phyloP scores from a whole-genome alignment of 495 filamentous ascomycete genomes.

The Podospora tetraspora region DNA sequence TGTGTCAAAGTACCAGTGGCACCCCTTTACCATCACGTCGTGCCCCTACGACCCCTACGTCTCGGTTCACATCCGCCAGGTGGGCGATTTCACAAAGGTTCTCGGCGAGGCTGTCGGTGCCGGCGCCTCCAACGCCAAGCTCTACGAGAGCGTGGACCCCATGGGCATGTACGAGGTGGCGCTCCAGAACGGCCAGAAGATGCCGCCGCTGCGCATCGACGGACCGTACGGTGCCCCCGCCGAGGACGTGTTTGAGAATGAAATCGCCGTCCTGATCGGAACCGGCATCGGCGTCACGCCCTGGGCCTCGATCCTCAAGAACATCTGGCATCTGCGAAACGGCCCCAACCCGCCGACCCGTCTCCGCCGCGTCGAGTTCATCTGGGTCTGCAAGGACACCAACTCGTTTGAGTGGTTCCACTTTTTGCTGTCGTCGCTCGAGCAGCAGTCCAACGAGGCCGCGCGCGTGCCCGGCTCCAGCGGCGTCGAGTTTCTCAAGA shows the following conservation, averaged over 20 bases:
- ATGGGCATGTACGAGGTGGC: slow-evolving; percentile 98
- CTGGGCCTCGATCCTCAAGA: slow-evolving; percentile 96
- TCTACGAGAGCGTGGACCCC: slow-evolving; percentile 85
- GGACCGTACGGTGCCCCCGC: slow-evolving; percentile 96
- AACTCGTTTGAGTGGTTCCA: slow-evolving; percentile 99
- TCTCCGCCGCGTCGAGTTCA: slow-evolving; percentile 93
- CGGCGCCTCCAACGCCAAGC: slow-evolving; percentile 72
- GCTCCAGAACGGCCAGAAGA: slow-evolving; percentile 83
- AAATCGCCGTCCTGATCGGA: slow-evolving; percentile 94
- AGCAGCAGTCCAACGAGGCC: slow-evolving; percentile 57
- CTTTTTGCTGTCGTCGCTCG: slow-evolving; percentile 83
- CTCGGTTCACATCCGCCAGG: slow-evolving; percentile 90
- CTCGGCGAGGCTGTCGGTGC: slow-evolving; percentile 92
- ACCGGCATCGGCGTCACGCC: slow-evolving; percentile 98
- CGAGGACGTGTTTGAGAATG: slow-evolving; percentile 96
- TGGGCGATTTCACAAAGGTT: slow-evolving; percentile 87
- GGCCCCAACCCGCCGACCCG: slow-evolving; percentile 79
- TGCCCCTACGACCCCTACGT: slow-evolving; percentile 94
- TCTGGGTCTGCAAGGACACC: slow-evolving; percentile 98
- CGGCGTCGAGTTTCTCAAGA: slow-evolving; percentile 84
- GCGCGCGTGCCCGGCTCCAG: slow-evolving; percentile 49
- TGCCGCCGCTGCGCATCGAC: slow-evolving; percentile 86
- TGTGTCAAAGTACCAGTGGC: slow-evolving; percentile 87
- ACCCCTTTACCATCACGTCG: slow-evolving; percentile 98
- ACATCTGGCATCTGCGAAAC: slow-evolving; percentile 93